Evolutionary conservation across 116 monocot species (phyloP).

Genomic region (Iris pallida): DNA sequence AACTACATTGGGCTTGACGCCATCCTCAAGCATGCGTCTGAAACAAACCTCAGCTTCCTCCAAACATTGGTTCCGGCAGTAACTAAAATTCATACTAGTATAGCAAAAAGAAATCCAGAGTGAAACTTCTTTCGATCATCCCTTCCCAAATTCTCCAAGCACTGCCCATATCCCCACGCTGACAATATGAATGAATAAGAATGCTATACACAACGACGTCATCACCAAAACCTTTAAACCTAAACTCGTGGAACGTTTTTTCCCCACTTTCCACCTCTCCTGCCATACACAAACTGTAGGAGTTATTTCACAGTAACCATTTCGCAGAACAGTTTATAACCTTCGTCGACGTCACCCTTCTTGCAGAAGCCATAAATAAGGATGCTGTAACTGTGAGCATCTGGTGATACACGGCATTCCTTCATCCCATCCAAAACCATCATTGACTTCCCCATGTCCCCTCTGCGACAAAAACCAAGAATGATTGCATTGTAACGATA

Average conservation of each 20-base stretch:
- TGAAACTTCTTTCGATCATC: slow-evolving; percentile 32
- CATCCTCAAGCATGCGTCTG: slow-evolving; percentile 24
- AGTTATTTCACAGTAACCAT: slow-evolving; percentile 38
- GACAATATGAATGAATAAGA: slow-evolving; percentile 40
- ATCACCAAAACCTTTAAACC: slow-evolving; percentile 5
- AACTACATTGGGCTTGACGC: slow-evolving; percentile 39
- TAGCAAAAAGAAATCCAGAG: slow-evolving; percentile 44
- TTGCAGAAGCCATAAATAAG: slow-evolving; percentile 54
- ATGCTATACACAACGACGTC: slow-evolving; percentile 49
- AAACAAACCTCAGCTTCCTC: slow-evolving; percentile 26
- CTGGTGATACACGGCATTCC: slow-evolving; percentile 21
- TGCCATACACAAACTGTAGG: slow-evolving; percentile 35
- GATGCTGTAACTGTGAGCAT: slow-evolving; percentile 53
- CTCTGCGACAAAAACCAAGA: slow-evolving; percentile 33
- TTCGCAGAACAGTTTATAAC: slow-evolving; percentile 23
- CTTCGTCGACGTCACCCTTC: slow-evolving; percentile 22
- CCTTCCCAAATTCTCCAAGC: slow-evolving; percentile 28
- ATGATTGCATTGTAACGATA: slow-evolving; percentile 56
- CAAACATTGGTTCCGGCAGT: slow-evolving; percentile 30
- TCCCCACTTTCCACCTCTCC: slow-evolving; percentile 31
- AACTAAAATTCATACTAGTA: slow-evolving; percentile 44
- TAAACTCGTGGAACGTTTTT: slow-evolving; percentile 27
- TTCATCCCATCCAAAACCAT: slow-evolving; percentile 46
- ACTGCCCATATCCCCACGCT: slow-evolving; percentile 27
- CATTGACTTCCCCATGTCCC: slow-evolving; percentile 22